These are phyloP conservation scores for Zygosaccharomyces pseudobailii DNA, from an alignment of 1,139 yeast species.

Conservation along the genomic window DNA sequence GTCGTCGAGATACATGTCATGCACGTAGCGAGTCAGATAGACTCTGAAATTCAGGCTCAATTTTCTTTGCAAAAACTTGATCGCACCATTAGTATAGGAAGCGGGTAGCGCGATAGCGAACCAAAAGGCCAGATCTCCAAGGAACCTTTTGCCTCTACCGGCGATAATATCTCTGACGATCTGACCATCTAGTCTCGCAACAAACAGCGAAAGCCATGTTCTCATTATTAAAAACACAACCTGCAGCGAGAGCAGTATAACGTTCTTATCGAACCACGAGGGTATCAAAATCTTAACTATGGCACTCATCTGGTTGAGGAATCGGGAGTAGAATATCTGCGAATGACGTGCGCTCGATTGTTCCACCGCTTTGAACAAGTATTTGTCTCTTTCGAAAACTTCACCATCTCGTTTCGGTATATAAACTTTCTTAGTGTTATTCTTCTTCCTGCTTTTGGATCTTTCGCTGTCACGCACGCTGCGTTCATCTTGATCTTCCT, in stretches of 20 bases:
- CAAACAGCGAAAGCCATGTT: conserved; percentile 81
- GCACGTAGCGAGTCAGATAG: conserved; percentile 77
- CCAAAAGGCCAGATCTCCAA: conserved; percentile 81
- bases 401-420: conserved; percentile 39
- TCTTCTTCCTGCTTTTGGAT: conserved; percentile 19
- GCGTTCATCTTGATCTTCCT: conserved; percentile 5
- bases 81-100: conserved; percentile 86
- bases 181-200: conserved; percentile 88
- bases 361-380: conserved; percentile 37
- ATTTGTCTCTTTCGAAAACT: conserved; percentile 38
- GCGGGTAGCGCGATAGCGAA: conserved; percentile 89
- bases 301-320: conserved; percentile 67
- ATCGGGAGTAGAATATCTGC: conserved; percentile 55
- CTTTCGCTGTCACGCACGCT: neutral
- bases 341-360: conserved; percentile 31
- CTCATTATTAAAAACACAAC: conserved; percentile 71
- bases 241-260: conserved; percentile 63
- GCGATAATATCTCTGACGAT: conserved; percentile 86
- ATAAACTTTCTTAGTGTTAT: conserved; percentile 33
- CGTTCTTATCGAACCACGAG: conserved; percentile 59
- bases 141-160: conserved; percentile 70
- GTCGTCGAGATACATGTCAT: conserved; percentile 81
- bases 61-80: conserved; percentile 72
- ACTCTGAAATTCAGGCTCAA: conserved; percentile 82
- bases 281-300: conserved; percentile 84